Base-by-base conservation (phyloP, 257 asterid species). In the Forsythia viridissima region DNA sequence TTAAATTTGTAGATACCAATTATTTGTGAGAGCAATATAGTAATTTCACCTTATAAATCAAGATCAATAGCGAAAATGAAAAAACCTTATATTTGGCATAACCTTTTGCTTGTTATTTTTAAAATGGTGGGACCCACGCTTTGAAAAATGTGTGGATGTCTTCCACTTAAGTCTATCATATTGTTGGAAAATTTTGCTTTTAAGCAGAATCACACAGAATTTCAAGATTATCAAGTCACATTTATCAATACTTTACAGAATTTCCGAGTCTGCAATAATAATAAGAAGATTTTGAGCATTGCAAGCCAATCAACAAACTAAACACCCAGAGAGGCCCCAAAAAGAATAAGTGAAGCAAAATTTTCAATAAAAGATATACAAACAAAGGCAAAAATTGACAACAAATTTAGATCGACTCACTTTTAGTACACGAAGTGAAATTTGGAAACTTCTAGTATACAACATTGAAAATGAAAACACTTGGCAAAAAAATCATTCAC, bases 401-500 rank as follows among this genome's bases (percentile, higher is more conserved):
- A 11, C 20, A 69, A 36, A 5, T 38, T 69, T 8, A 12, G 10
- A 69, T 34, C 12, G 21, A 13, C 72, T 68, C 38, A 55, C 34
- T 6, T 2, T 18, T 4, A 57, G 69, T 24, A 71, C n/a, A 66
- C 77, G 70, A 40, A 67, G 76, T 42, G 55, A 68, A 61, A 34
- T 77, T 38, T 34, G 55, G 78, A 78, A 43, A 82, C 38, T 78
- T 80, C 83, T 72, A 68, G 73, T 39, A 24, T 74, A 80, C 74
- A 79, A 67, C 76, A 71, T 37, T 73, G 66, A 51, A 42, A 71
- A 37, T 21, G 61, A 24, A 48, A 55, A 40, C 3, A 24, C 61
- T 3, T 75, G 36, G n/a, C 67, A 46, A 76, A 71, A 78, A 30
- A 80, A 76, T 82, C 86, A 89, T 80, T 85, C 80, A 72, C 91